A percentile compares a stretch with the other conserved stretches of the same genome.
Evolutionary conservation across 495 filamentous ascomycete genomes (phyloP).

Genomic region (Hypoxylon perforatum): DNA sequence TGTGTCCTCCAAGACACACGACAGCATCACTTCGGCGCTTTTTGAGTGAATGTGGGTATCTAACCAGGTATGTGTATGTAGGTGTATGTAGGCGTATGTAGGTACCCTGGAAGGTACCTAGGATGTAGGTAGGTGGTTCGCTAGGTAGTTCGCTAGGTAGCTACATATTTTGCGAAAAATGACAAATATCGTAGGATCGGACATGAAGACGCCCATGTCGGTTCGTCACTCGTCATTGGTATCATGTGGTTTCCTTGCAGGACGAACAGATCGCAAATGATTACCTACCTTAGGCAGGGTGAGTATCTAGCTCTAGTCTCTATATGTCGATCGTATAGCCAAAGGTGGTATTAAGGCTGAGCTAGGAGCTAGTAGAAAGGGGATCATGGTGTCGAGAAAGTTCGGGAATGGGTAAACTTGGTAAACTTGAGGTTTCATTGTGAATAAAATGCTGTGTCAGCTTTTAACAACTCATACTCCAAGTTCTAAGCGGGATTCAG

Average conservation of each 20-base stretch:
- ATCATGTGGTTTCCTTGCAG: constrained; percentile 37
- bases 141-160: no score
- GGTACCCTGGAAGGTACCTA: no score
- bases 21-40: not conserved
- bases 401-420: constrained; percentile 13
- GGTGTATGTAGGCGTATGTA: no score
- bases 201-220: not conserved
- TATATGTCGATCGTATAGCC: constrained; percentile 16
- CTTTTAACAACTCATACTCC: constrained; percentile 2
- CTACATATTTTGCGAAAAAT: not conserved
- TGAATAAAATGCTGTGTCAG: constrained; percentile 28
- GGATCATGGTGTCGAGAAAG: constrained; percentile 6
- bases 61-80: no score
- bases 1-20: not conserved
- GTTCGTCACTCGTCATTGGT: constrained; percentile 10
- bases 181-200: constrained; percentile 21
- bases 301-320: not conserved
- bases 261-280: constrained; percentile 36
- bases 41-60: not conserved
- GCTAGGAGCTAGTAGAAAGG: not conserved
- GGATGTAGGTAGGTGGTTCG: no score
- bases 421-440: not conserved
- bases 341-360: constrained; percentile 23
- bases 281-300: constrained; percentile 30
- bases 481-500: not conserved